These are phyloP conservation scores for Nepenthes mirabilis DNA, from an alignment of 148 eudicot genomes.

Conservation along the genomic window DNA sequence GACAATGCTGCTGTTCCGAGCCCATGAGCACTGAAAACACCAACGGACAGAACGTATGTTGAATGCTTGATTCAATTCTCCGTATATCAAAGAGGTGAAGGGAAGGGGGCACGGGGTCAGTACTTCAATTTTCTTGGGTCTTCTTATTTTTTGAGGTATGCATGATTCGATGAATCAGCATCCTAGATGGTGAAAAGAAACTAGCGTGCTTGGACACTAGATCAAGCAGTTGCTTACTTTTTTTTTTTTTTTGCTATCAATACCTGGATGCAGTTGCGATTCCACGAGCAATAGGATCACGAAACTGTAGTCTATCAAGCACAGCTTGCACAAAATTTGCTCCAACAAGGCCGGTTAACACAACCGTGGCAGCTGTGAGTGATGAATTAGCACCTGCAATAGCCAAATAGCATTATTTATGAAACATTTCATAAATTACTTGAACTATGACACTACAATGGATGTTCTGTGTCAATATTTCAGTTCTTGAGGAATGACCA, in stretches of 20 bases:
- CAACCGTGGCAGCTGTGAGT: constrained; percentile 91
- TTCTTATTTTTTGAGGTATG: background rate
- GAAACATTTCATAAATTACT: too few species aligned
- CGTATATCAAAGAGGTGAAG: too few species aligned
- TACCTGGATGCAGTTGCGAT: constrained; percentile 99
- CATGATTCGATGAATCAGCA: background rate
- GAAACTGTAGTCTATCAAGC: constrained; percentile 67
- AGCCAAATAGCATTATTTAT: background rate
- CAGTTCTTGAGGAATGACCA: background rate
- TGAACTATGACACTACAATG: too few species aligned
- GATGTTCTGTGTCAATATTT: background rate
- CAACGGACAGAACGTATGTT: background rate
- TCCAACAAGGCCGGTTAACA: constrained; percentile 88
- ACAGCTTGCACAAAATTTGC: constrained; percentile 88
- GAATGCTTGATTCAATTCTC: too few species aligned
- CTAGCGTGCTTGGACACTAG: background rate
- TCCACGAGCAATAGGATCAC: constrained; percentile 95
- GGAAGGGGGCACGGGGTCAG: background rate
- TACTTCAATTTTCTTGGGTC: background rate
- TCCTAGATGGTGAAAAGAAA: background rate
- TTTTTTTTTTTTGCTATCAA: background rate
- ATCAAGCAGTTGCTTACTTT: background rate
- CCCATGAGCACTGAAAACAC: constrained; percentile 77
- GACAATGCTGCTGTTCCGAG: constrained; percentile 97
- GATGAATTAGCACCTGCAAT: constrained; percentile 73